Base-by-base conservation (phyloP, 345 rosid species). In the Sapria himalayana region DNA sequence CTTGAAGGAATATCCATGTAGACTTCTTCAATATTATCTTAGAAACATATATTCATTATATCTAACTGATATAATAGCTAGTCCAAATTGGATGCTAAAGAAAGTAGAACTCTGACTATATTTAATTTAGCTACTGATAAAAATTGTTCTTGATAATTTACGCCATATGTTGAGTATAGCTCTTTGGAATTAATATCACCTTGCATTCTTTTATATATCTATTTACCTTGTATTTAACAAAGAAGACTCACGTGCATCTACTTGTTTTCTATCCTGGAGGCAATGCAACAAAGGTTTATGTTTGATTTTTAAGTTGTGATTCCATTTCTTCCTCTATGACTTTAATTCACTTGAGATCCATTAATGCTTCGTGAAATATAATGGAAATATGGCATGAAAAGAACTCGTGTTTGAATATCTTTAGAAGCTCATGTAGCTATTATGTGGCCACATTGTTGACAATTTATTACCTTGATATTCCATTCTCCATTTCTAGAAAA, bases 1-100 rank as follows among this genome's bases (percentile, higher is more conserved):
- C 50, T 22, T 1, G 31, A 32, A 12, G 50, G 50, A 9, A 15
- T 33, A 15, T 46, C 50, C 16, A 44, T 31, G 16, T 17, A 27
- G 6, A 29, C 13, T 11, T 10, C 17, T 7, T 31, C 9, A 5
- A 18, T 11, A 19, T 16, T 22, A 27, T 44, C 48, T 11, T 44
- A 17, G 2, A 29, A 16, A 10, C 16, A 20, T 0, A 3, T 0
- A 10, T 39, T 39, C 13, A 21, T 39, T 3, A 39, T 5, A 39
- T 39, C 12, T 12, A 39, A n/a, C 3, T 39, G 19, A n/a, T 20
- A 4, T 22, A 39, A 21, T 12, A 19, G 46, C 15, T 15, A 42
- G 20, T 16, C 33, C 3, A 25, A 5, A 16, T 42, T 25, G 15
- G 46, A 9, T 25, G 23, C 15, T 0, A 42, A 4, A 9, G 46